Percentiles rank a stretch among this genome's conserved stretches.
phyloP scores from a whole-genome alignment of 2,329 filamentous ascomycete genomes.

The Cercospora berteroae region DNA sequence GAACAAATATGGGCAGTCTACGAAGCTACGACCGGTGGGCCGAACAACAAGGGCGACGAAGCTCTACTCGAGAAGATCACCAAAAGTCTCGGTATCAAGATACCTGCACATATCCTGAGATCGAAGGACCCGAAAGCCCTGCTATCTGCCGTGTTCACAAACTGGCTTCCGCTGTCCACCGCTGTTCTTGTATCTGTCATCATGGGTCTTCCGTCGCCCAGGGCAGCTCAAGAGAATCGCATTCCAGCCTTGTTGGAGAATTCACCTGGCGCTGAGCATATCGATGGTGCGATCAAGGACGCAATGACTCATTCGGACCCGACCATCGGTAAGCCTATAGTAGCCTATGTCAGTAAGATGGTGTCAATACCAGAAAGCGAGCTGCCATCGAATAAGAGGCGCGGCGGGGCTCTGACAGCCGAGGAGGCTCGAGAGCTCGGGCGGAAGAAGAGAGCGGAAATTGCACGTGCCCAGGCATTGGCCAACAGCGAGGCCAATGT shows the following conservation, averaged over 20 bases:
- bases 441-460: conserved; percentile 82
- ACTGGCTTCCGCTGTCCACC: conserved; percentile 90
- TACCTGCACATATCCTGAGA: conserved; percentile 79
- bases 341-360: conserved; percentile 98
- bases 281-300: conserved; percentile 68
- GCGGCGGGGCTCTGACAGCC: conserved; percentile 69
- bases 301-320: conserved; percentile 81
- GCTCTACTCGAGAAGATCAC: conserved; percentile 87
- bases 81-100: conserved; percentile 79
- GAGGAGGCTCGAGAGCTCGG: conserved; percentile 89
- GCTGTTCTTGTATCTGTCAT: conserved; percentile 90
- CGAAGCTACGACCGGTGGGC: conserved; percentile 79
- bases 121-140: conserved; percentile 81
- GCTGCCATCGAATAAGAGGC: conserved; percentile 78
- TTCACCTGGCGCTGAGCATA: conserved; percentile 71
- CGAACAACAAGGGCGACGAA: conserved; percentile 79
- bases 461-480: conserved; percentile 72
- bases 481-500: conserved; percentile 49
- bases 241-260: conserved; percentile 75
- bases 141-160: conserved; percentile 79
- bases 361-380: conserved; percentile 92
- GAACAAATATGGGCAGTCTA: conserved; percentile 97
- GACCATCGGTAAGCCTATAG: conserved; percentile 68
- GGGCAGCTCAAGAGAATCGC: conserved; percentile 72
- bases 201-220: conserved; percentile 85